Conservation (phyloP, 306 rosid species). For the Sicyos baderoa region DNA sequence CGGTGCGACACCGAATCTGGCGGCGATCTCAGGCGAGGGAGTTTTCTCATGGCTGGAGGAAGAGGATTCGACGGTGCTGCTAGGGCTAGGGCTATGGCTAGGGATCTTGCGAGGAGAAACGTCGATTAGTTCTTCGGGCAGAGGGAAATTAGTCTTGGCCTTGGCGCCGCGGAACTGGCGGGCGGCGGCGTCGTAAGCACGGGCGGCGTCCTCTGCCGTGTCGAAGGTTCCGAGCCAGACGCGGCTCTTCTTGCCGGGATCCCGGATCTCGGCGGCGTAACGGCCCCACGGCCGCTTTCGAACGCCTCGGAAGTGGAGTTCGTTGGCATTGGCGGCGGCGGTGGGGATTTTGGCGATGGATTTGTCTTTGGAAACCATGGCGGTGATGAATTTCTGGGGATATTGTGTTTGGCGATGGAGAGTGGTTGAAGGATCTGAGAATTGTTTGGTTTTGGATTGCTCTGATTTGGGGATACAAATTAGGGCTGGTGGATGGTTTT, state of each 20-base stretch:
- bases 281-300: constrained; percentile 30
- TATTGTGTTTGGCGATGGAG: too few species aligned
- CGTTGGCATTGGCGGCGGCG: constrained; percentile 1
- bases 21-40: constrained; percentile 33
- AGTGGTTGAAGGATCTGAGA: background rate
- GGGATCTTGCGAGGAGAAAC: constrained; percentile 15
- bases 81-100: constrained; percentile 6
- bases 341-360: background rate
- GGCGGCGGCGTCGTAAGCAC: too few species aligned
- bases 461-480: background rate
- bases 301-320: constrained; percentile 24
- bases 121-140: background rate
- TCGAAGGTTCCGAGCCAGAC: constrained; percentile 23
- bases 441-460: background rate
- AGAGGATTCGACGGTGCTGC: constrained; percentile 22
- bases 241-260: constrained; percentile 27
- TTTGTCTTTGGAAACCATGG: constrained; percentile 20
- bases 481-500: background rate
- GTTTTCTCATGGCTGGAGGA: constrained; percentile 19
- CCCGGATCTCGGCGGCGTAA: constrained; percentile 29
- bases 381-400: background rate
- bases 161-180: too few species aligned
- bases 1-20: constrained; percentile 13
- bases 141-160: constrained; percentile 16
- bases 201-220: too few species aligned